Evolutionary conservation across 2,329 filamentous ascomycete species (phyloP).

Genomic region (Cadophora gregata): DNA sequence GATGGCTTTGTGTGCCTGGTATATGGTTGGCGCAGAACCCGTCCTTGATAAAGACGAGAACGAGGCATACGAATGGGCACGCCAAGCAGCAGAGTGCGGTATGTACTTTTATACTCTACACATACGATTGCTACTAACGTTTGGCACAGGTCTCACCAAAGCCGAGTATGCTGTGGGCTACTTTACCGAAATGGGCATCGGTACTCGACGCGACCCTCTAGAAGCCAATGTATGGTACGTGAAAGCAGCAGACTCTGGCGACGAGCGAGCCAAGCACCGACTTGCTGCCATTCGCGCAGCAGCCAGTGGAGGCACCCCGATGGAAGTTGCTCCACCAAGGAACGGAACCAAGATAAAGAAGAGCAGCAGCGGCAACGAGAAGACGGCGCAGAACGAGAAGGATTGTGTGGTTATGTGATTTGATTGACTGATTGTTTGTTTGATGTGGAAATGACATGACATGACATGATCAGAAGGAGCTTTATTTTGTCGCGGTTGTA

Average conservation of each 20-base stretch:
- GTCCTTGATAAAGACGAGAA: slow-evolving; percentile 93
- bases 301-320: slow-evolving; percentile 55
- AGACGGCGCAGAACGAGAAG: slow-evolving; percentile 36
- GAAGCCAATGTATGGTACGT: slow-evolving; percentile 99
- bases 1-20: slow-evolving; percentile 99
- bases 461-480: slow-evolving; percentile 5
- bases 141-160: slow-evolving; percentile 48
- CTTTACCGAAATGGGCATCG: slow-evolving; percentile 98
- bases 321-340: slow-evolving; percentile 41
- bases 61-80: slow-evolving; percentile 96
- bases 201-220: slow-evolving; percentile 89
- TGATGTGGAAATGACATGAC: slow-evolving; percentile 7
- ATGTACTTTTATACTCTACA: slow-evolving; percentile 47
- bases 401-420: slow-evolving; percentile 41
- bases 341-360: slow-evolving; percentile 42
- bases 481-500: neutral
- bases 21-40: slow-evolving; percentile 92
- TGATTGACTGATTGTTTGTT: neutral
- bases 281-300: slow-evolving; percentile 87
- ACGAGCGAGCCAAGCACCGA: slow-evolving; percentile 86
- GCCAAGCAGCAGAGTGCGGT: slow-evolving; percentile 85
- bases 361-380: slow-evolving; percentile 33
- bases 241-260: slow-evolving; percentile 88
- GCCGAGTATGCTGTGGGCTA: slow-evolving; percentile 97
- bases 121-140: slow-evolving; percentile 25